Evolutionary conservation across 768 basidiomycete genomes (phyloP), one percentile per base, ranked within the genome.

Genomic region (Lyophyllum semitale): DNA sequence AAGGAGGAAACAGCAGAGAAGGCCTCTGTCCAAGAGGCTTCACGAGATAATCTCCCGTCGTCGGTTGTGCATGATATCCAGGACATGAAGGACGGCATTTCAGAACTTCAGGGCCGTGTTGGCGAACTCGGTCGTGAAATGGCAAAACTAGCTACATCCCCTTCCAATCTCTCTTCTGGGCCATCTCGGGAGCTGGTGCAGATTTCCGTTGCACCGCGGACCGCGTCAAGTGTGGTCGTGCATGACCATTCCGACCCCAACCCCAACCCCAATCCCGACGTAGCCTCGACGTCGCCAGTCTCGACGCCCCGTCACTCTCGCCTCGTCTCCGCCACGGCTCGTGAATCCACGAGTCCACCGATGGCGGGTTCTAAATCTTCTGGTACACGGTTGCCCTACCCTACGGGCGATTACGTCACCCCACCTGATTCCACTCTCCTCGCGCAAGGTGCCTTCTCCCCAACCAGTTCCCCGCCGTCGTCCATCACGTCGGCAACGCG

Each of bases 321-420:
- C 6, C 66, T 74, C 8, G 61, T 68, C 4, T 76, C 77, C 3
- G 63, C 63, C 7, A 83, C 80, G n/a, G 84, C 79, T 0, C 76
- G 77, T 18, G 87, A 87, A 51, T 82, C 84, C 7, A 87, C 84
- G 4, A 86, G 84, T 58, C 87, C 84, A 12, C 85, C 82, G 17
- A 79, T 83, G 43, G 76, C 80, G 0, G 80, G 83, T 1, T 68
- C 74, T 0, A 76, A 75, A n/a, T 68, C 74, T 15, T 75, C 69
- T 27, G 77, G 71, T 17, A 85, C 83, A 30, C 82, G 89, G 32
- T 73, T 92, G 15, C 90, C 91, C 22, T 93, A 93, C 59, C 91
- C 91, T 17, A 85, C 86, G 2, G 92, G 91, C 3, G 92, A 94
- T 61, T 93, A 94, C 55, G 77, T 89, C 5, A 84, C 85, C 9